phyloP scores from a whole-genome alignment of 495 filamentous ascomycete genomes.

The Daldinia decipiens region DNA sequence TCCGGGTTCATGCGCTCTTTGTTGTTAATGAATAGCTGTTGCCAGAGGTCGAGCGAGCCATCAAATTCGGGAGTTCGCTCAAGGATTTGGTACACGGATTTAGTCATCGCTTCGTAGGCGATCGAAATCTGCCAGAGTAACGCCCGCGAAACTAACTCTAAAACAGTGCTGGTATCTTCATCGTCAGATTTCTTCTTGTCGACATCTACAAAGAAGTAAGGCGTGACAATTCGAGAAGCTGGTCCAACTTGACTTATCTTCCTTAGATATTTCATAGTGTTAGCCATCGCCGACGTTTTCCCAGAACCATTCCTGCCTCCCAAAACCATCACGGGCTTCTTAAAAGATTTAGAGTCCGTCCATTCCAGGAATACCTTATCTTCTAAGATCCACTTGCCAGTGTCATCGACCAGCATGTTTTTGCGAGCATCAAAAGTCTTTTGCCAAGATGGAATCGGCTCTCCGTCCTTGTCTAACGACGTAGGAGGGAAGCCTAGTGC shows the following conservation, averaged over 20 bases:
- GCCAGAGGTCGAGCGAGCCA: slow-evolving; percentile 46
- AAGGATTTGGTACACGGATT: slow-evolving; percentile 49
- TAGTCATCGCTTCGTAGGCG: slow-evolving; percentile 52
- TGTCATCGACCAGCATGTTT: slow-evolving; percentile 48
- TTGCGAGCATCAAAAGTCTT: slow-evolving; percentile 50
- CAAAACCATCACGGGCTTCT: slow-evolving; percentile 45
- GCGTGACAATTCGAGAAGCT: slow-evolving; percentile 45
- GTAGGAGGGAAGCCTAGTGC: slow-evolving; percentile 50
- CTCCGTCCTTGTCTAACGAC: slow-evolving; percentile 48
- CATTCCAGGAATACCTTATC: slow-evolving; percentile 47
- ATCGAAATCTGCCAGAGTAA: slow-evolving; percentile 54
- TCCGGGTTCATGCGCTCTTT: slow-evolving; percentile 47
- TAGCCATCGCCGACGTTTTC: slow-evolving; percentile 53
- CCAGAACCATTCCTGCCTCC: slow-evolving; percentile 51
- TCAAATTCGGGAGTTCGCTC: slow-evolving; percentile 46
- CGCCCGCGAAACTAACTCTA: slow-evolving; percentile 46
- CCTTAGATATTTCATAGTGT: slow-evolving; percentile 49
- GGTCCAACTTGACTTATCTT: slow-evolving; percentile 46
- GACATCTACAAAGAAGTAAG: slow-evolving; percentile 55
- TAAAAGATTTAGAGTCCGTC: slow-evolving; percentile 38
- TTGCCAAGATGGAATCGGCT: slow-evolving; percentile 53
- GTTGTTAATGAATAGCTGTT: slow-evolving; percentile 49
- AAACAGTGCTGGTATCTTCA: slow-evolving; percentile 27
- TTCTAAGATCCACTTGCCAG: slow-evolving; percentile 50
- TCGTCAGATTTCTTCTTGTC: slow-evolving; percentile 49